Conservation (phyloP, 495 filamentous ascomycete genomes). For the Poronia punctata region DNA sequence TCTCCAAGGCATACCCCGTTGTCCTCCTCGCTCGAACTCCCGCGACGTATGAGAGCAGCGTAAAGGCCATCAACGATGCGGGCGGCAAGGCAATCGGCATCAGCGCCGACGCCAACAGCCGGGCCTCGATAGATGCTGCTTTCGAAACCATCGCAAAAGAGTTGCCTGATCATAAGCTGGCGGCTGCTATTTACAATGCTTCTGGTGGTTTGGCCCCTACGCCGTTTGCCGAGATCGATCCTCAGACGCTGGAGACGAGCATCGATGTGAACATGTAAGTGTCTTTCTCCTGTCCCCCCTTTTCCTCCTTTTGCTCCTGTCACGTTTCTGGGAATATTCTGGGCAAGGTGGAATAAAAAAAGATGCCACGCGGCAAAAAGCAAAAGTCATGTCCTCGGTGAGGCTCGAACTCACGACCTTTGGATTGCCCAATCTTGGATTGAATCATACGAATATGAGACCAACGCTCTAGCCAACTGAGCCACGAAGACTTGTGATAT, state of each 20-base stretch:
- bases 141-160: conserved; percentile 60
- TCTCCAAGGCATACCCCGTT: conserved; percentile 67
- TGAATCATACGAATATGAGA: no score
- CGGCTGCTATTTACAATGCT: conserved; percentile 82
- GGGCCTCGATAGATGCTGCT: conserved; percentile 54
- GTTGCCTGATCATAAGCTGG: conserved; percentile 46
- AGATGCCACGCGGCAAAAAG: no score
- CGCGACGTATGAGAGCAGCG: conserved; percentile 57
- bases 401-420: no score
- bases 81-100: conserved; percentile 74
- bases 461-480: no score
- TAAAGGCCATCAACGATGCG: conserved; percentile 60
- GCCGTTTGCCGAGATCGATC: conserved; percentile 69
- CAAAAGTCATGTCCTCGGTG: no score
- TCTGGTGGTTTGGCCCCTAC: conserved; percentile 60
- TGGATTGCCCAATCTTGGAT: no score
- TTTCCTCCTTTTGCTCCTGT: not conserved
- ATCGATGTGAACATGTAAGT: conserved; percentile 57
- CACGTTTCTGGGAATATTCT: no score
- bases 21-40: conserved; percentile 67
- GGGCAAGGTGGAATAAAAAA: no score
- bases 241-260: conserved; percentile 52
- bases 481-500: no score
- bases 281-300: not conserved
- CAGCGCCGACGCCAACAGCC: conserved; percentile 62